A percentile compares a stretch with the other conserved stretches of the same genome.
Conservation (phyloP, 192 early-diverging fungal genomes). For the Coemansia sp. region DNA sequence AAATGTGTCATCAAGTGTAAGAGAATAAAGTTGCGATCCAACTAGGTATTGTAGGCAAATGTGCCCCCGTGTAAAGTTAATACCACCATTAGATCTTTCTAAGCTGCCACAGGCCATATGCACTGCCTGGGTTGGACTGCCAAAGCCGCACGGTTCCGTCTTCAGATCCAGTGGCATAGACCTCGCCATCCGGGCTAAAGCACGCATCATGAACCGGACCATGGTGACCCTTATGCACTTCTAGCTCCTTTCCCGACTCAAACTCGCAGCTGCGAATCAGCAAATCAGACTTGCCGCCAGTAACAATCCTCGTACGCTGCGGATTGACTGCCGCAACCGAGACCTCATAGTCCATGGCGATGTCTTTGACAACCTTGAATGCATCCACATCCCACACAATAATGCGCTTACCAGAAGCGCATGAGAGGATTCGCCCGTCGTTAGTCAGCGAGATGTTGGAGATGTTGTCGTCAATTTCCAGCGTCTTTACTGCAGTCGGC, state of each 20-base stretch:
- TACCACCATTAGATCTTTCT: slow-evolving; percentile 22
- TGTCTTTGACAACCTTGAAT: slow-evolving; percentile 62
- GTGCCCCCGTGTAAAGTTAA: neutral
- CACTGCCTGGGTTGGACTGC: slow-evolving; percentile 81
- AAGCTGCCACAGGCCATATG: slow-evolving; percentile 85
- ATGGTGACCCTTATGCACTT: slow-evolving; percentile 91
- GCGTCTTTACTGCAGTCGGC: slow-evolving; percentile 58
- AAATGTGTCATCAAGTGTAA: slow-evolving; percentile 5
- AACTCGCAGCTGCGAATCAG: slow-evolving; percentile 88
- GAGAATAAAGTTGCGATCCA: neutral
- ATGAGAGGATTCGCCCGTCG: slow-evolving; percentile 75
- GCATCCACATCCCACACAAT: slow-evolving; percentile 74
- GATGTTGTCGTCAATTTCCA: slow-evolving; percentile 67
- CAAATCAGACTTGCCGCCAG: slow-evolving; percentile 78
- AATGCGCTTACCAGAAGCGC: slow-evolving; percentile 76
- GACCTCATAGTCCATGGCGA: slow-evolving; percentile 65
- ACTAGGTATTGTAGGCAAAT: slow-evolving; percentile 1
- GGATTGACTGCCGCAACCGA: slow-evolving; percentile 87
- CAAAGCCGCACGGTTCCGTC: slow-evolving; percentile 92
- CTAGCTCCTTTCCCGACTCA: slow-evolving; percentile 72
- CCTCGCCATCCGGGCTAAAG: slow-evolving; percentile 89
- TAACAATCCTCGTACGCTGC: slow-evolving; percentile 74
- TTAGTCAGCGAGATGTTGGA: slow-evolving; percentile 75
- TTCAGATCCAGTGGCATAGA: slow-evolving; percentile 91
- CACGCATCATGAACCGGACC: slow-evolving; percentile 88